These are phyloP conservation scores for Cryomyces antarcticus DNA, from an alignment of 495 filamentous ascomycete species.

Conservation along the genomic window DNA sequence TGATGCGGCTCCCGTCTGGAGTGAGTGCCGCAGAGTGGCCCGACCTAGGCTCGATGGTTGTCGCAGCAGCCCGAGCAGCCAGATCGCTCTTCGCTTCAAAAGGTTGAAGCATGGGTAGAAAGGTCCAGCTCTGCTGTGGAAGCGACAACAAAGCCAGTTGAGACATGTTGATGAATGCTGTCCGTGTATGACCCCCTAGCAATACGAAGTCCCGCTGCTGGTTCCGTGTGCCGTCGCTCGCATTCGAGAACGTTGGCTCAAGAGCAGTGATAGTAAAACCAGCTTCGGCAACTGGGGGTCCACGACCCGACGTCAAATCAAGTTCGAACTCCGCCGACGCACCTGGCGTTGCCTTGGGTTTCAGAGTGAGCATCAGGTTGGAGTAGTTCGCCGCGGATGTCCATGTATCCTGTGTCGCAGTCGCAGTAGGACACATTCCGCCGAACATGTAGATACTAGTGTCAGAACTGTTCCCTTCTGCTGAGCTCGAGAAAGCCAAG, in stretches of 20 bases:
- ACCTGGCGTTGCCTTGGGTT: slow-evolving; percentile 18
- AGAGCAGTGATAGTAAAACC: slow-evolving; percentile 69
- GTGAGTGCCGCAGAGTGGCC: slow-evolving; percentile 71
- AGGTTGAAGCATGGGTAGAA: slow-evolving; percentile 39
- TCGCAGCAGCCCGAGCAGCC: slow-evolving; percentile 17
- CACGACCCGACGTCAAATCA: slow-evolving; percentile 24
- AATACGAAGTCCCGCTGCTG: slow-evolving; percentile 61
- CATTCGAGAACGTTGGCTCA: slow-evolving; percentile 36
- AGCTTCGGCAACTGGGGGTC: slow-evolving; percentile 57
- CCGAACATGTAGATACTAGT: slow-evolving; percentile 54
- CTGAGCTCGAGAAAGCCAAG: slow-evolving; percentile 42
- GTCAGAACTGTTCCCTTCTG: slow-evolving; percentile 29
- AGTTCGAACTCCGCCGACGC: slow-evolving; percentile 18
- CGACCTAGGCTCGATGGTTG: slow-evolving; percentile 49
- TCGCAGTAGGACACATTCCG: slow-evolving; percentile 59
- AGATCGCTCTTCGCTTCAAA: slow-evolving; percentile 26
- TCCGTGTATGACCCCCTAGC: slow-evolving; percentile 65
- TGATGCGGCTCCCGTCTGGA: slow-evolving; percentile 48
- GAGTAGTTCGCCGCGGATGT: slow-evolving; percentile 53
- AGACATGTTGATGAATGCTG: slow-evolving; percentile 83
- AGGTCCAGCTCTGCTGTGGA: slow-evolving; percentile 72
- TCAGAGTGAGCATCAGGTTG: slow-evolving; percentile 45
- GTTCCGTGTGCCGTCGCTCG: slow-evolving; percentile 27
- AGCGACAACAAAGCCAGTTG: slow-evolving; percentile 72
- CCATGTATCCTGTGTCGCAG: slow-evolving; percentile 27